Percentiles rank a stretch among this genome's conserved stretches.
phyloP scores from a whole-genome alignment of 228 moss, liverwort and hornwort genomes.

The Sphagnum magellanicum region DNA sequence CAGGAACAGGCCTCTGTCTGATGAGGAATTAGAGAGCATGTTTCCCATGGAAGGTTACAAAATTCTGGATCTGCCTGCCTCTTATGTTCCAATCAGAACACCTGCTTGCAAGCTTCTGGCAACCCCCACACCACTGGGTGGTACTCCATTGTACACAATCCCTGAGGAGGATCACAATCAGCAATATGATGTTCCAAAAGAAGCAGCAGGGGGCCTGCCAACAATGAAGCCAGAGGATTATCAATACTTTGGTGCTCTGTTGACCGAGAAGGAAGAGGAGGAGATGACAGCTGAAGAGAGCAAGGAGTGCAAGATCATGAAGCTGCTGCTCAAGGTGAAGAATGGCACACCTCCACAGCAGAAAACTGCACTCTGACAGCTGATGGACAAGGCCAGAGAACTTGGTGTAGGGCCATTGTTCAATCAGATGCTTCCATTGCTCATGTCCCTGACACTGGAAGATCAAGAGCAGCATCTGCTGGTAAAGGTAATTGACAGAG shows the following conservation, averaged over 20 bases:
- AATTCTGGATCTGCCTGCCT: constrained; percentile 82
- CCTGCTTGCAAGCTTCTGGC: constrained; percentile 94
- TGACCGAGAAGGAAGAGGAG: constrained; percentile 97
- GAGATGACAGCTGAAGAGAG: constrained; percentile 94
- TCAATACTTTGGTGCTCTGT: constrained; percentile 93
- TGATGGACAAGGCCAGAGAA: constrained; percentile 92
- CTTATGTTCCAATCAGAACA: constrained; percentile 95
- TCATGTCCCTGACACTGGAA: constrained; percentile 96
- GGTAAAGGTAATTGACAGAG: constrained; percentile 98
- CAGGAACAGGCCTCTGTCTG: constrained; percentile 85
- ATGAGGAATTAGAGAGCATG: constrained; percentile 93
- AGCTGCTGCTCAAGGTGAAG: constrained; percentile 93
- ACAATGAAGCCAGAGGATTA: constrained; percentile 98
- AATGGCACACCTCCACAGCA: constrained; percentile 95
- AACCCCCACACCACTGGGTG: constrained; percentile 92
- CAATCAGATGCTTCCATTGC: constrained; percentile 89
- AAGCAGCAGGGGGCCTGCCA: constrained; percentile 93
- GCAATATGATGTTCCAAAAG: constrained; percentile 92
- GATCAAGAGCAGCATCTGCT: constrained; percentile 98
- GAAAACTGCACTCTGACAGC: constrained; percentile 86
- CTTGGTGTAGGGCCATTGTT: constrained; percentile 94
- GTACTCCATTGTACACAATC: constrained; percentile 85
- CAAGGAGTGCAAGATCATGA: constrained; percentile 98
- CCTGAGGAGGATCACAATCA: constrained; percentile 97
- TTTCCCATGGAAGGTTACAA: constrained; percentile 99